Conservation (phyloP, 805 yeast genomes). For the Komagataella mondaviorum region DNA sequence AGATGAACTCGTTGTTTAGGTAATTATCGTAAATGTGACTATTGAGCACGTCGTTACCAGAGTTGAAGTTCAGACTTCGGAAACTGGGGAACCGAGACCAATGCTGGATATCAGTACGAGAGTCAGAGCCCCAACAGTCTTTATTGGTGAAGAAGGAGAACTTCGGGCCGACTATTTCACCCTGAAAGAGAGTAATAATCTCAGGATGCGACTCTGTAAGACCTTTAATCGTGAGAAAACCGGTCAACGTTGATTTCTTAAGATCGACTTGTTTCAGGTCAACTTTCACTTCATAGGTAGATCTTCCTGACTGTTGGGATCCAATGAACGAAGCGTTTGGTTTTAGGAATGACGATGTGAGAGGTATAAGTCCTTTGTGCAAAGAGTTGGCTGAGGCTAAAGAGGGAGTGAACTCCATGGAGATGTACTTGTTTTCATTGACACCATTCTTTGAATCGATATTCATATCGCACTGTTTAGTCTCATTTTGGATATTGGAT, state of each 20-base stretch:
- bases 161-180: constrained; percentile 51
- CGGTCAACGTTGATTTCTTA: constrained; percentile 33
- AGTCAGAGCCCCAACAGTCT: constrained; percentile 36
- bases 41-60: constrained; percentile 16
- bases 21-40: constrained; percentile 12
- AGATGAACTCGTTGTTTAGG: constrained; percentile 35
- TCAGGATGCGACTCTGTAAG: constrained; percentile 48
- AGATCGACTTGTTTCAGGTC: constrained; percentile 62
- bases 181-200: constrained; percentile 60
- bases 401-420: neutral
- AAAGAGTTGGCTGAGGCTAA: neutral
- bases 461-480: neutral
- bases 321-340: constrained; percentile 56
- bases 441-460: neutral
- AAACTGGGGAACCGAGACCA: constrained; percentile 40
- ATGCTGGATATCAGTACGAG: constrained; percentile 42
- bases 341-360: constrained; percentile 29
- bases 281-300: constrained; percentile 53
- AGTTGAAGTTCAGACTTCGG: constrained; percentile 17
- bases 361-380: neutral
- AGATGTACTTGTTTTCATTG: neutral
- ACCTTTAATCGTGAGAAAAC: constrained; percentile 53
- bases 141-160: constrained; percentile 48
- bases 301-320: constrained; percentile 54
- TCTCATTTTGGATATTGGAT: neutral